These are phyloP conservation scores for Debaryomycetaceae sp. DNA, from an alignment of 1,139 yeast species.

Conservation along the genomic window DNA sequence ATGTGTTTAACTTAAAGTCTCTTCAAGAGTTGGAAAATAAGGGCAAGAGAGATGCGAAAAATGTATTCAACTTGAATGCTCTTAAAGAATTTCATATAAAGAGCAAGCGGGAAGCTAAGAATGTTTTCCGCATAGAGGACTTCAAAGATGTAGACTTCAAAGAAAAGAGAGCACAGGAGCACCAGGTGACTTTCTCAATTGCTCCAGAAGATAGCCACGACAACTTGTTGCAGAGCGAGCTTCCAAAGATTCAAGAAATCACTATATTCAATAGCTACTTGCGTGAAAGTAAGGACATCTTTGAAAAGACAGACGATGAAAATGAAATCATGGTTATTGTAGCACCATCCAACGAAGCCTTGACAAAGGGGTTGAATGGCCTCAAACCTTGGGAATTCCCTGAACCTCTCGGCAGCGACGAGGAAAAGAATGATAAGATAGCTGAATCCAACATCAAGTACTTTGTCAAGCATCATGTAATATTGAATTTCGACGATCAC, in stretches of 20 bases:
- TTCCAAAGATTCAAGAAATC: slow-evolving; percentile 43
- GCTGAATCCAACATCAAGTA: slow-evolving; percentile 44
- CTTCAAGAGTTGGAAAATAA: slow-evolving; percentile 1
- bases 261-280: slow-evolving; percentile 55
- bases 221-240: slow-evolving; percentile 28
- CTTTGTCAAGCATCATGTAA: slow-evolving; percentile 56
- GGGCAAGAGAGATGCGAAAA: slow-evolving; percentile 19
- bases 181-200: slow-evolving; percentile 7
- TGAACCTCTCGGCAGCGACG: slow-evolving; percentile 27
- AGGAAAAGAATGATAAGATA: slow-evolving; percentile 38
- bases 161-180: slow-evolving; percentile 12
- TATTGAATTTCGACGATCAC: slow-evolving; percentile 20
- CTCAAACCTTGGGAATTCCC: slow-evolving; percentile 76
- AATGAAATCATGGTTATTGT: slow-evolving; percentile 45
- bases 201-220: slow-evolving; percentile 5
- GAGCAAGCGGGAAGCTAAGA: slow-evolving; percentile 18
- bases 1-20: slow-evolving; percentile 5
- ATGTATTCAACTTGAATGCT: slow-evolving; percentile 14
- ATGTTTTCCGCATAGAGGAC: slow-evolving; percentile 16
- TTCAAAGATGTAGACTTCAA: slow-evolving; percentile 8
- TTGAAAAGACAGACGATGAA: slow-evolving; percentile 36
- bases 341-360: slow-evolving; percentile 60
- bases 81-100: slow-evolving; percentile 7
- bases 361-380: slow-evolving; percentile 29
- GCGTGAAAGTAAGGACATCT: slow-evolving; percentile 48